These are phyloP conservation scores for Spathaspora arborariae DNA, from an alignment of 805 yeast genomes.

Conservation along the genomic window DNA sequence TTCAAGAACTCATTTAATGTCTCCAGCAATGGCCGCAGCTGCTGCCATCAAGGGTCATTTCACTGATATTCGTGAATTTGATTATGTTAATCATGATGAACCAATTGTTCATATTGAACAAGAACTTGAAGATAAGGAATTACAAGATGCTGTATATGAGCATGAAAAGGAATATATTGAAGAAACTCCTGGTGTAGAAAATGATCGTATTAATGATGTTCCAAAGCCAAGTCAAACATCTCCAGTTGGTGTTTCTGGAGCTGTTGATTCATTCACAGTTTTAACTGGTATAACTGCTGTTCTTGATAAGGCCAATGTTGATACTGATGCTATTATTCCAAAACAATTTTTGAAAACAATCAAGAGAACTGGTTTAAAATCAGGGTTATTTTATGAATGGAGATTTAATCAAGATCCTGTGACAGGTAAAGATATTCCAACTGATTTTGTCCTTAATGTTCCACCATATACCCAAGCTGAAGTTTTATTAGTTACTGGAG, in stretches of 20 bases:
- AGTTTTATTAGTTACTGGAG: slow-evolving; percentile 88
- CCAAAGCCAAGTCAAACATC: slow-evolving; percentile 41
- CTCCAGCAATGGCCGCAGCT: slow-evolving; percentile 99
- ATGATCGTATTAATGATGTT: slow-evolving; percentile 60
- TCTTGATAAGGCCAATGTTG: slow-evolving; percentile 89
- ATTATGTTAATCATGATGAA: slow-evolving; percentile 55
- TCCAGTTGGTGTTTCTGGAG: slow-evolving; percentile 30
- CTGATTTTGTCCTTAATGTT: slow-evolving; percentile 89
- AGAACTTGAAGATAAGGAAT: slow-evolving; percentile 44
- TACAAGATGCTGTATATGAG: slow-evolving; percentile 68
- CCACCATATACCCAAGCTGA: slow-evolving; percentile 78
- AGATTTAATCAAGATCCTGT: slow-evolving; percentile 64
- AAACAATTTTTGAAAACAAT: slow-evolving; percentile 97
- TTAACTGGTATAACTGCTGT: slow-evolving; percentile 91
- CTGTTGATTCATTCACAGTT: slow-evolving; percentile 72
- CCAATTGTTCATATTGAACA: slow-evolving; percentile 55
- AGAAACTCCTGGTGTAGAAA: slow-evolving; percentile 49
- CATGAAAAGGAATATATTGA: slow-evolving; percentile 65
- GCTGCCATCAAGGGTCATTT: slow-evolving; percentile 92
- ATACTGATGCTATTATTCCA: slow-evolving; percentile 98
- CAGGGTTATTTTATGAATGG: slow-evolving; percentile 88
- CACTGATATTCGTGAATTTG: slow-evolving; percentile 82
- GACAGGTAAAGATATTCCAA: slow-evolving; percentile 68
- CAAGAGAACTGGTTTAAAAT: slow-evolving; percentile 89
- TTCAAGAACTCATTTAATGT: slow-evolving; percentile 95